Base-by-base conservation (phyloP, 2,329 filamentous ascomycete species). In the Colletotrichum tabaci region DNA sequence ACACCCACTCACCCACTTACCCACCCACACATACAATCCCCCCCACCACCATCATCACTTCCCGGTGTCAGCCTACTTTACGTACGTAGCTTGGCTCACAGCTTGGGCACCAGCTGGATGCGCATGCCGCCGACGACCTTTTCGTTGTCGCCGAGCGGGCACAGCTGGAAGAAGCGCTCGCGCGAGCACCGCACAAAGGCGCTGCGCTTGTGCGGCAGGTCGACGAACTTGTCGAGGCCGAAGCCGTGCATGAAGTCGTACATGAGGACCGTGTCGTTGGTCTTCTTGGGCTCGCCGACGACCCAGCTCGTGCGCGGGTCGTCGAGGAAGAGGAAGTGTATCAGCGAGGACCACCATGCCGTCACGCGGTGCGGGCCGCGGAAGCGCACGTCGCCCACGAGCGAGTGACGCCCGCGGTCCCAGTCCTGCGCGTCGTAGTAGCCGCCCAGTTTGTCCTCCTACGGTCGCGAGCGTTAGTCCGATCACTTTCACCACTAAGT, bases 181-280 rank as follows among this genome's bases (percentile, higher is more conserved):
- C 92, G 84, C 61, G 88, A 88, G 76, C 91, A 92, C 71, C 86
- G 85, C 78, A 93, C 87, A 72, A 93, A 87, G 2, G 90, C 91
- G 67, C 91, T 91, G 38, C 92, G 87, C 84, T 94, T 94, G 76
- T 93, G 89, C 5, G 91, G 91, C 73, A 94, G 81, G 75, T 94
- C 92, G 73, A 94, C 88, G 72, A 93, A 89, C 81, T 93, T 93
- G 75, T 93, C 90, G 47, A 94, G 84, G 8, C 90, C 89, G 76
- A 94, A 91, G 1, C 93, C 93, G 76, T 94, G 91, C 61, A 91
- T 89, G 65, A 93, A 88, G 76, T 95, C 93, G 79, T 95, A 95
- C 73, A 90, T 89, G 69, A 95, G 84, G 16, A 95, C 90, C 0
- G 90, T 92, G 38, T 85, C 87, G 76, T 92, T 93, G 5, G 90